A percentile compares a stretch with the other conserved stretches of the same genome.
Evolutionary conservation across 2,329 filamentous ascomycete species (phyloP).

Genomic region (Microsporum ferrugineum): DNA sequence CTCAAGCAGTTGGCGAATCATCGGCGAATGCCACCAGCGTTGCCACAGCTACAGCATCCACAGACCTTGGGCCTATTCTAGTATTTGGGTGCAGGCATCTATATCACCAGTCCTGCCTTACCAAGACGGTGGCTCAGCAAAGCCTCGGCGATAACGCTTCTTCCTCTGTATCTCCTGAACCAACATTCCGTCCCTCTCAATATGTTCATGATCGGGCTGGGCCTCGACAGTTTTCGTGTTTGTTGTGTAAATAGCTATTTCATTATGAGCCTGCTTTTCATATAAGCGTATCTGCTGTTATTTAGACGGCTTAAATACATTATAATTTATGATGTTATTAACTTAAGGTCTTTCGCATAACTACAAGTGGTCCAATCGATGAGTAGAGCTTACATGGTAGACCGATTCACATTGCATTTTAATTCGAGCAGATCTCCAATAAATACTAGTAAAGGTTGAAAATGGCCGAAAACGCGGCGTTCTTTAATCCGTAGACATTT

Average conservation of each 20-base stretch:
- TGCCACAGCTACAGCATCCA: constrained; percentile 5
- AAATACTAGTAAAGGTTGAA: too few species aligned
- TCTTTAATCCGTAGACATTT: too few species aligned
- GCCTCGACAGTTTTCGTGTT: constrained; percentile 27
- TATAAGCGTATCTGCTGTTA: too few species aligned
- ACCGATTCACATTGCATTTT: too few species aligned
- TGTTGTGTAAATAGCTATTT: constrained; percentile 24
- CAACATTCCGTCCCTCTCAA: not conserved
- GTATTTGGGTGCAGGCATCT: constrained; percentile 41
- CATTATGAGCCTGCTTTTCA: not conserved
- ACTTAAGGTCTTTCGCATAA: too few species aligned
- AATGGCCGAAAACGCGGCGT: too few species aligned
- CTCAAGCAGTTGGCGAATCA: not conserved
- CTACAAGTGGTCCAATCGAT: not conserved
- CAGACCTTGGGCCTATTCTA: constrained; percentile 25
- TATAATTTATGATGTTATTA: too few species aligned
- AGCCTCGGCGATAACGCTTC: not conserved
- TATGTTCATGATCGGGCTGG: constrained; percentile 6
- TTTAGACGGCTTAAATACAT: too few species aligned
- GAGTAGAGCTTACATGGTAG: too few species aligned
- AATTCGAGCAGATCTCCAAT: too few species aligned
- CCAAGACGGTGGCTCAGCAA: constrained; percentile 12
- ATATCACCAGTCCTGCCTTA: constrained; percentile 37
- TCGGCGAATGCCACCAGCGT: not conserved
- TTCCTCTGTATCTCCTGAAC: not conserved